Conservation (phyloP, 1,139 yeast species). For the Hanseniaspora uvarum region DNA sequence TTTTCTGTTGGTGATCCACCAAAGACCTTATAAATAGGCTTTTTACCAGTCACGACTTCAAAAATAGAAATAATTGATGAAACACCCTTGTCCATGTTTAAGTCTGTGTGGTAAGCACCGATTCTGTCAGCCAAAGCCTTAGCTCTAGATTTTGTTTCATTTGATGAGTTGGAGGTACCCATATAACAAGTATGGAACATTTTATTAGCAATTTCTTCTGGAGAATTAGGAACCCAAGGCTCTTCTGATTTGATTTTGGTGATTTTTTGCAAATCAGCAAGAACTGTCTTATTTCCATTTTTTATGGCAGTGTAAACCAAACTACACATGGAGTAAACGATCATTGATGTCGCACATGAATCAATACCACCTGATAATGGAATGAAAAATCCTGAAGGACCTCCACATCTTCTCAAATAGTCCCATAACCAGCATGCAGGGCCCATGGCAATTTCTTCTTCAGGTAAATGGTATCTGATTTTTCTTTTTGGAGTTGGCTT, state of each 20-base stretch:
- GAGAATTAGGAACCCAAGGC: slow-evolving; percentile 54
- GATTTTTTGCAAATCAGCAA: slow-evolving; percentile 58
- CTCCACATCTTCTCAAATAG: slow-evolving; percentile 75
- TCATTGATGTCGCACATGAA: slow-evolving; percentile 92
- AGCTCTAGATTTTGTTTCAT: slow-evolving; percentile 79
- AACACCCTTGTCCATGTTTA: slow-evolving; percentile 83
- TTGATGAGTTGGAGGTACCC: slow-evolving; percentile 91
- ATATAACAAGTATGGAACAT: slow-evolving; percentile 84
- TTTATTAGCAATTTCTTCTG: slow-evolving; percentile 63
- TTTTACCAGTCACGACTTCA: slow-evolving; percentile 80
- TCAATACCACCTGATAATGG: slow-evolving; percentile 97
- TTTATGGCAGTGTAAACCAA: slow-evolving; percentile 58
- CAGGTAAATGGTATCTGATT: slow-evolving; percentile 65
- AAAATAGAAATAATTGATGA: slow-evolving; percentile 62
- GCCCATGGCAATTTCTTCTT: slow-evolving; percentile 92
- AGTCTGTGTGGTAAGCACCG: slow-evolving; percentile 82
- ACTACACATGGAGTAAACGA: slow-evolving; percentile 88
- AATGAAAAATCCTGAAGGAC: slow-evolving; percentile 73
- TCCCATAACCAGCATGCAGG: slow-evolving; percentile 99
- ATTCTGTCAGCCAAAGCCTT: slow-evolving; percentile 59
- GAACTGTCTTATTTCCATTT: slow-evolving; percentile 63
- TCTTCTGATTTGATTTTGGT: slow-evolving; percentile 39
- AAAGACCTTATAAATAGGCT: slow-evolving; percentile 77
- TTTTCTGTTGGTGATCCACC: slow-evolving; percentile 91
- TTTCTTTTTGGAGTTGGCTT: slow-evolving; percentile 47